Evolutionary conservation across 257 asterid species (phyloP).

Genomic region (Marsdenia floribunda): DNA sequence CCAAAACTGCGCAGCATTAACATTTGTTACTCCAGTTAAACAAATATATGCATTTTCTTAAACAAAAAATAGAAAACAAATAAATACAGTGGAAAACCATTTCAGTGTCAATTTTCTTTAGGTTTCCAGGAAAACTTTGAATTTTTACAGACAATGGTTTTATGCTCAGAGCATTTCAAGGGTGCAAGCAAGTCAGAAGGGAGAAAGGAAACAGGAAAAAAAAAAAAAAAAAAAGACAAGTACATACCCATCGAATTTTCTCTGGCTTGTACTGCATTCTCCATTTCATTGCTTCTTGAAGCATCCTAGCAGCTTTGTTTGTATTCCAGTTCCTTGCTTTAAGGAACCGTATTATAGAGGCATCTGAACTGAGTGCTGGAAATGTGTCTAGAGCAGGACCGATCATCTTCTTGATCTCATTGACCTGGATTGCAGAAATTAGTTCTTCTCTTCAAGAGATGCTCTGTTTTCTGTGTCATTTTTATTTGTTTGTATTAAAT

Average conservation of each 20-base stretch:
- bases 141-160: background rate
- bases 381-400: constrained; percentile 42
- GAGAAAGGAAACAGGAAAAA: background rate
- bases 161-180: background rate
- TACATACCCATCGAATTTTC: constrained; percentile 49
- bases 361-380: constrained; percentile 37
- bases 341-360: constrained; percentile 46
- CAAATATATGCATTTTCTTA: background rate
- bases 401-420: constrained; percentile 35
- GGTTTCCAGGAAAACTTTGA: background rate
- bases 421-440: constrained; percentile 28
- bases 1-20: too few relatives aligned
- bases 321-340: constrained; percentile 57
- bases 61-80: background rate
- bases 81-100: background rate
- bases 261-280: constrained; percentile 52
- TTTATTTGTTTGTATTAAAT: background rate
- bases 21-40: background rate
- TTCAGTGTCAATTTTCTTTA: background rate
- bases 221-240: background rate
- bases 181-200: background rate
- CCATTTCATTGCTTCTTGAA: constrained; percentile 60
- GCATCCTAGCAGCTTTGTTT: constrained; percentile 48
- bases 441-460: background rate
- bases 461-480: too few relatives aligned